Evolutionary conservation across 129 eudicot genomes (phyloP), one percentile per base, ranked within the genome.

Genomic region (Arctium minus): DNA sequence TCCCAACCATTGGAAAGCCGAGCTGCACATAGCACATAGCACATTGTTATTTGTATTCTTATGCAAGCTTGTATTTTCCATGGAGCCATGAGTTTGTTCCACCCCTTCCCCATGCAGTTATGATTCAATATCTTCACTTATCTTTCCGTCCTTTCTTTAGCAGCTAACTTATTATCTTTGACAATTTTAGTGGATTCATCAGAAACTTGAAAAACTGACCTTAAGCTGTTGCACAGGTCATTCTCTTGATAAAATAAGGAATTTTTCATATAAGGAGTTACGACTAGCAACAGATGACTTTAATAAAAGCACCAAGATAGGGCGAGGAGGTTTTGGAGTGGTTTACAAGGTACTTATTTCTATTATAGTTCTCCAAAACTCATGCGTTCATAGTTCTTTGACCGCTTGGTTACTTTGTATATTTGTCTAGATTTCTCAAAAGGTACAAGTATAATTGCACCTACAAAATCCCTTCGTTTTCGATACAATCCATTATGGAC

Each of bases 261-360:
- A 67, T 29, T 93, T 93, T 87, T 86, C 97, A 39, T 92, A 88
- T 88, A 89, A 84, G 62, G 97, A 91, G 82, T 56, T 96, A 84
- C 83, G 75, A 81, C 35, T 50, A 48, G 98, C 99, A 46, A 96
- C 99, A 5, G 80, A 89, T 72, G 81, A 90, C 81, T 96, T 96
- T 72, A 85, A 91, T 78, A 86, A 65, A 79, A 90, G 88, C 74
- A 92, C 94, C 76, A 96, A 89, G 84, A 90, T 96, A 74, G 99
- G 99, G 40, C 89, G 97, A 78, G 99, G 99, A 81, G 99, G 99
- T 70, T 96, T 96, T 84, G 99, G 99, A 70, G 86, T 88, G 17
- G 99, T 96, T 77, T 96, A 89, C 92, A 93, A 96, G 99, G 99
- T 92, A 89, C 85, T 44, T 29, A 62, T 39, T 48, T 73, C 29